These are phyloP conservation scores for Lasiodiplodia hormozganensis DNA, from an alignment of 2,329 filamentous ascomycete species.

Conservation along the genomic window DNA sequence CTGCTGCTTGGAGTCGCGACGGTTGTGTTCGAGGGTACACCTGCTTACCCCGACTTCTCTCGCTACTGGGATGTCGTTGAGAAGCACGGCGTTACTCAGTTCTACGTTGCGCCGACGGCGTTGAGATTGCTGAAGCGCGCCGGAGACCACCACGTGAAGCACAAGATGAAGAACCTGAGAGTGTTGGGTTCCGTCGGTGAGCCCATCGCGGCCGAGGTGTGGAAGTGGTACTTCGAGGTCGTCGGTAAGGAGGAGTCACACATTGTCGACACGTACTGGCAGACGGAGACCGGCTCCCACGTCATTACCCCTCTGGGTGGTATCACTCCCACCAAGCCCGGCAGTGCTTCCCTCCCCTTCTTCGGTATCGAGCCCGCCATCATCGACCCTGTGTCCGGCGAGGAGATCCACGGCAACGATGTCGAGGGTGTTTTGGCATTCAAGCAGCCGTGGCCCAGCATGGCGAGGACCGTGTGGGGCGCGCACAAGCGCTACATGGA, in stretches of 20 bases:
- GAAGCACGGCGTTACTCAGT: conserved; percentile 93
- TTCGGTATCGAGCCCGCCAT: conserved; percentile 98
- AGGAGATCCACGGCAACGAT: conserved; percentile 93
- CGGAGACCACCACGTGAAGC: conserved; percentile 89
- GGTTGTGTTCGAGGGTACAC: conserved; percentile 97
- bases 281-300: conserved; percentile 97
- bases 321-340: conserved; percentile 94
- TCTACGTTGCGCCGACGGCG: conserved; percentile 97
- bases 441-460: conserved; percentile 98
- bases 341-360: conserved; percentile 94
- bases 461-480: conserved; percentile 97
- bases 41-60: conserved; percentile 96
- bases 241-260: conserved; percentile 94
- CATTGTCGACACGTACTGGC: conserved; percentile 98
- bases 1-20: conserved; percentile 91
- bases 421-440: conserved; percentile 96
- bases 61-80: conserved; percentile 99
- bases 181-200: conserved; percentile 95
- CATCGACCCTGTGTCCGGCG: conserved; percentile 92
- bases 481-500: conserved; percentile 99
- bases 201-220: conserved; percentile 96
- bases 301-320: conserved; percentile 94
- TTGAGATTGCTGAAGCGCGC: conserved; percentile 93
- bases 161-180: conserved; percentile 86
- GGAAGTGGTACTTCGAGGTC: conserved; percentile 99